Evolutionary conservation across 768 basidiomycete genomes (phyloP), one percentile per base, ranked within the genome.

Genomic region (Lactifluus subvellereus): DNA sequence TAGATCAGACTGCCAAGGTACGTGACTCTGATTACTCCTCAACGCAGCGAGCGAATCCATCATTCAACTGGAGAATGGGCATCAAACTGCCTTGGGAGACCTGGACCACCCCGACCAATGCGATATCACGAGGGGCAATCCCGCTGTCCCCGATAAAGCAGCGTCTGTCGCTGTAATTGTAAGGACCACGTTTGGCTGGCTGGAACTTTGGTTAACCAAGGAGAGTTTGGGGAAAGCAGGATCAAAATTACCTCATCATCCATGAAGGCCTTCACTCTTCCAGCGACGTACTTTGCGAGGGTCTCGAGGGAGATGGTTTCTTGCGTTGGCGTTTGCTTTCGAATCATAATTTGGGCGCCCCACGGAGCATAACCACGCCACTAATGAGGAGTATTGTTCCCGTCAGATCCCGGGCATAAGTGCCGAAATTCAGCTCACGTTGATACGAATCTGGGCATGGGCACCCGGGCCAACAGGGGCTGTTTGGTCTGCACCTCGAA

Each of bases 21-120:
- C 9, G 10, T 54, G 54, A 43, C 35, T 11, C 47, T 49, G n/a
- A 20, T 13, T 11, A 35, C 14, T 27, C 33, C 33, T 14, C 11
- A 48, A 35, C 8, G 13, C 4, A 33, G 10, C 6, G 32, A 20
- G 5, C 20, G 43, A 50, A 59, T 18, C 49, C 20, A 33, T 37
- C n/a, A 10, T 54, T 45, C 30, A 56, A 13, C 16, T 60, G 63
- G 40, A 64, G 58, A 54, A 64, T 59, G 1, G 62, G 62, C 62
- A 64, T 64, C 62, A 57, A 64, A 37, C 62, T 64, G 6, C 62
- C 62, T 54, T 54, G 57, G 4, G 62, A 64, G 8, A 64, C 62
- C 0, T 64, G 57, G 22, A 64, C 38, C 1, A 30, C 47, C 18
- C 62, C 62, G 11, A 64, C 49, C 38, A 64, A 49, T 14, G 7